Conservation (phyloP, 257 asterid genomes). For the Solanum neorickii region DNA sequence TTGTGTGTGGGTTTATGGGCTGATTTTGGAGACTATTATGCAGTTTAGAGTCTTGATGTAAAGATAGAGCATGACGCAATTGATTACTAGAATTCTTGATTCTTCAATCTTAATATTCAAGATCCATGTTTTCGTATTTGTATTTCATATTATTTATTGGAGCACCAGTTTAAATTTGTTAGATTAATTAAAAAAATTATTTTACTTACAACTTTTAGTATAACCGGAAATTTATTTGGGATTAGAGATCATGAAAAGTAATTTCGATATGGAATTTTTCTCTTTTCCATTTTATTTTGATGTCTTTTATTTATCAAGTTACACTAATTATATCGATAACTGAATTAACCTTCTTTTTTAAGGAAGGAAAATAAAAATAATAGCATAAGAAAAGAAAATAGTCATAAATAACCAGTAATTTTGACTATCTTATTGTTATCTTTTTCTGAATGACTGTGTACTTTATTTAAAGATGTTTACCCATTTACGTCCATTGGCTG, state of each 20-base stretch:
- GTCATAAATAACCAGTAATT: neutral
- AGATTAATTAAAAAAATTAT: too few relatives aligned
- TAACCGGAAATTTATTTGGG: neutral
- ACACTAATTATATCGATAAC: neutral
- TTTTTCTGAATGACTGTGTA: too few relatives aligned
- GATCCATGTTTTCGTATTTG: neutral
- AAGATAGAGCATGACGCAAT: neutral
- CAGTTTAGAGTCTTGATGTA: too few relatives aligned
- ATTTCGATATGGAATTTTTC: neutral
- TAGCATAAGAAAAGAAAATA: neutral
- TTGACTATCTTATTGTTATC: neutral
- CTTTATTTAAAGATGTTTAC: neutral
- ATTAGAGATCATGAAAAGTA: neutral
- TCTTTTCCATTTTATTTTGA: neutral
- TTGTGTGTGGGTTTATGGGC: neutral
- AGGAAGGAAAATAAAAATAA: neutral
- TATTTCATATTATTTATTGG: neutral
- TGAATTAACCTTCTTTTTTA: too few relatives aligned
- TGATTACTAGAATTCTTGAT: neutral
- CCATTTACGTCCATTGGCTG: neutral
- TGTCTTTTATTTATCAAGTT: neutral
- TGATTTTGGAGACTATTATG: neutral
- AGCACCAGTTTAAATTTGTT: neutral
- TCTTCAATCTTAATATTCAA: neutral
- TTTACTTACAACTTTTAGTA: too few relatives aligned